Base-by-base conservation (phyloP, 768 basidiomycete species). In the Pulveroboletus sp. region DNA sequence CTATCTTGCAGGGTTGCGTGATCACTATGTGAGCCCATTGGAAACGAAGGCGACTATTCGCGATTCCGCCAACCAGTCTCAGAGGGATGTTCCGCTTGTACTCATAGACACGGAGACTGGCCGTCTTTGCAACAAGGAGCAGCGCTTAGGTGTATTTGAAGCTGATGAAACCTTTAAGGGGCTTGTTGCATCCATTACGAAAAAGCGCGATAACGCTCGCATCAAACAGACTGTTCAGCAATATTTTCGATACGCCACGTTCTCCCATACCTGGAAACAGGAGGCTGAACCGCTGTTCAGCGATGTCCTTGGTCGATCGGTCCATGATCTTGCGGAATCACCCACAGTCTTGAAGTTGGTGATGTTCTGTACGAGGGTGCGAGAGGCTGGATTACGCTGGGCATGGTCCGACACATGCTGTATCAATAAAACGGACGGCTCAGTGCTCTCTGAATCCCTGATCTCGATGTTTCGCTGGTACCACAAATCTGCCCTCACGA, bases 361-460 rank as follows among this genome's bases (percentile, higher is more conserved):
- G 24, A 50, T 18, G 24, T 53, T 53, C 26, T 53, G 47, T n/a
- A 6, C 3, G 24, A 21, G 17, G 3, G 18, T 15, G 17, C 42
- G 14, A 26, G 47, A 50, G 8, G 47, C 47, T 3, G 52, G 48
- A 2, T 41, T 38, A 11, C 21, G 15, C 6, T 54, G 49, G 42
- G 58, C 44, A 8, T 59, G 57, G 58, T 26, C 24, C 4, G 57
- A 58, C 13, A 50, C 53, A 0, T 54, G 45, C 6, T 59, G 58
- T 36, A 55, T 58, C 38, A 47, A 58, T 48, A 58, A 51, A 17
- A 14, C 14, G 30, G 50, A 38, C 8, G 28, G 28, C 5, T 9
- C 37, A 5, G 46, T 24, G 5, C 21, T 38, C 10, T 21, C 33
- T 17, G 32, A 44, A 35, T 44, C 32, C 3, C 9, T 44, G 15